phyloP scores from a whole-genome alignment of 2,329 filamentous ascomycete species.

The Byssoonygena ceratinophila region DNA sequence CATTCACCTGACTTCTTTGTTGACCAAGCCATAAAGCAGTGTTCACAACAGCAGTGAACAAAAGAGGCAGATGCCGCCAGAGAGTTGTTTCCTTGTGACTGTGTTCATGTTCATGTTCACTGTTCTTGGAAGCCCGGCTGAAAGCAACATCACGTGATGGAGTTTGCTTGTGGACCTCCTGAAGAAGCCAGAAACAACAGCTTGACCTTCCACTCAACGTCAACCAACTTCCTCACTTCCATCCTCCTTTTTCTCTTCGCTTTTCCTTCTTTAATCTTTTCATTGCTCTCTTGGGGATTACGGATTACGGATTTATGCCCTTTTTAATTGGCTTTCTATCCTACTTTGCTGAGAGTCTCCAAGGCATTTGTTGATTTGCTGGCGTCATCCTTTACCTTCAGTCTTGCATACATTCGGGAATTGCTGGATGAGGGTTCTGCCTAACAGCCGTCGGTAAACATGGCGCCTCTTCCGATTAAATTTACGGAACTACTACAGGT shows the following conservation, averaged over 20 bases:
- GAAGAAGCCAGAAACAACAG: conserved; percentile 1
- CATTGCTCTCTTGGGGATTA: conserved; percentile 15
- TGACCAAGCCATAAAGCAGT: no score
- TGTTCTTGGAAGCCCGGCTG: neutral
- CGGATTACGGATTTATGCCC: conserved; percentile 7
- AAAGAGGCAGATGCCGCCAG: no score
- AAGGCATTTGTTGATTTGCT: conserved; percentile 14
- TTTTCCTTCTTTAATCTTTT: conserved; percentile 11
- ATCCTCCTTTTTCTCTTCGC: neutral
- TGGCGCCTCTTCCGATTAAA: conserved; percentile 70
- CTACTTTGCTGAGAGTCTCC: conserved; percentile 6
- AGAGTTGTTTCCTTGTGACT: neutral
- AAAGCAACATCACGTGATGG: neutral
- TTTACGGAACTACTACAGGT: conserved; percentile 84
- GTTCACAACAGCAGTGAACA: no score
- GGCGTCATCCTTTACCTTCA: conserved; percentile 24
- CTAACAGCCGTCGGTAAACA: conserved; percentile 36
- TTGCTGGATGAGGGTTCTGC: conserved; percentile 32
- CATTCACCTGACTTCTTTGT: no score
- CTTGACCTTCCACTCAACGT: conserved; percentile 1
- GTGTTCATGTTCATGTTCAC: no score
- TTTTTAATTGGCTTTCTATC: conserved; percentile 8
- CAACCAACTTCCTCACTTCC: conserved; percentile 21
- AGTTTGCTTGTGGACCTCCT: neutral
- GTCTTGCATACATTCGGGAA: conserved; percentile 12